phyloP scores from a whole-genome alignment of 345 rosid species.

The Populus alba region DNA sequence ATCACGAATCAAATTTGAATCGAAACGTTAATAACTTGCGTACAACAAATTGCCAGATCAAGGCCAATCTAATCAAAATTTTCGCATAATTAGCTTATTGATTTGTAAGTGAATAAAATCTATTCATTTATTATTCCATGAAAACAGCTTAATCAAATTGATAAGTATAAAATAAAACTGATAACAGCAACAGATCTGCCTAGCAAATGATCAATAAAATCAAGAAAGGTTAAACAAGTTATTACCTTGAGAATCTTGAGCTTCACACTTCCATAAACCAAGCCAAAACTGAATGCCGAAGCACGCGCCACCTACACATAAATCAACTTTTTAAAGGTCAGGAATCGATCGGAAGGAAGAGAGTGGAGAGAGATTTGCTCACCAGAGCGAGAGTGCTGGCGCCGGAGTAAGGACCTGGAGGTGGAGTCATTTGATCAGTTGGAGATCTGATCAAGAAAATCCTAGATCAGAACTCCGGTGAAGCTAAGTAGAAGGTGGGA shows the following conservation, averaged over 20 bases:
- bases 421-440: conserved; percentile 22
- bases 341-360: neutral
- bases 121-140: neutral
- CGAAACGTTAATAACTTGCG: neutral
- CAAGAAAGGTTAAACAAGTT: neutral
- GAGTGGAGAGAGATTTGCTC: neutral
- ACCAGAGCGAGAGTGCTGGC: conserved; percentile 82
- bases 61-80: neutral
- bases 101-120: neutral
- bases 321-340: neutral
- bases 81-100: neutral
- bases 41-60: neutral
- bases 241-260: conserved; percentile 64
- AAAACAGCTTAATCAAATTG: neutral
- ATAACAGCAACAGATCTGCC: neutral
- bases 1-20: neutral
- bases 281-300: conserved; percentile 60
- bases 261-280: conserved; percentile 64
- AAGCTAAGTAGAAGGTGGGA: neutral
- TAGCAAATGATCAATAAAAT: no score
- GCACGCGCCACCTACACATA: conserved; percentile 59
- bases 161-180: neutral
- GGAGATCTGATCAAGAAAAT: conserved; percentile 1
- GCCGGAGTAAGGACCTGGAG: conserved; percentile 86
- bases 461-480: neutral